Base-by-base conservation (phyloP, 2,329 filamentous ascomycete genomes). In the Epichloe aotearoae region DNA sequence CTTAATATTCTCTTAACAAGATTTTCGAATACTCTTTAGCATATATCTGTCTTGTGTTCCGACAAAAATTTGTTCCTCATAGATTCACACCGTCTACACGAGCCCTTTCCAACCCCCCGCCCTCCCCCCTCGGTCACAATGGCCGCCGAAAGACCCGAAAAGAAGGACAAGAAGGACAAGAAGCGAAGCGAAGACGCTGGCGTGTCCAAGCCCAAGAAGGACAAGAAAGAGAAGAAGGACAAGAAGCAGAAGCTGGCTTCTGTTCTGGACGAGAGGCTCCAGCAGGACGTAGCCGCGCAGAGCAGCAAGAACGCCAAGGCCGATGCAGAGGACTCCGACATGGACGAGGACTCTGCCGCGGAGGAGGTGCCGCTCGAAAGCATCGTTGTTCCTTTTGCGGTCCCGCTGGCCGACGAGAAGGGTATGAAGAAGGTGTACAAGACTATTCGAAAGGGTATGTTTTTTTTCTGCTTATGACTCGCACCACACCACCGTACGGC, bases 351-450 rank as follows among this genome's bases (percentile, higher is more conserved):
- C 49, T 70, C 69, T 57, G 59, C 68, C 42, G 70, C 72, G 45
- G 61, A 73, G n/a, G 48, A 45, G 49, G 50, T 63, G 34, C 60
- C 67, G 47, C 64, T 74, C 50, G 69, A 73, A 66, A 63, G 75
- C 59, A 81, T 83, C 52, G 73, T 94, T 46, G 87, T 94, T 50
- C 86, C 89, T 33, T 93, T 95, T 64, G 88, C 90, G 52, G 76
- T 85, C 59, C 87, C 88, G 36, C 72, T 94, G 54, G 84, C 84
- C 30, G 83, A 89, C 56, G 87, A 88, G 55, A 93, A 94, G 76
- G 77, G 72, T 49, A 75, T 76, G 64, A 81, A 81, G 74, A 79
- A 79, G 73, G 67, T 76, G 49, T 72, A 75, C 68, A 77, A 77
- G 73, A 72, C 70, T 37, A 74, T 77, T 55, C 70, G 73, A 59